phyloP scores from a whole-genome alignment of 2,329 filamentous ascomycete species.

The Chalaropsis ovoidea region DNA sequence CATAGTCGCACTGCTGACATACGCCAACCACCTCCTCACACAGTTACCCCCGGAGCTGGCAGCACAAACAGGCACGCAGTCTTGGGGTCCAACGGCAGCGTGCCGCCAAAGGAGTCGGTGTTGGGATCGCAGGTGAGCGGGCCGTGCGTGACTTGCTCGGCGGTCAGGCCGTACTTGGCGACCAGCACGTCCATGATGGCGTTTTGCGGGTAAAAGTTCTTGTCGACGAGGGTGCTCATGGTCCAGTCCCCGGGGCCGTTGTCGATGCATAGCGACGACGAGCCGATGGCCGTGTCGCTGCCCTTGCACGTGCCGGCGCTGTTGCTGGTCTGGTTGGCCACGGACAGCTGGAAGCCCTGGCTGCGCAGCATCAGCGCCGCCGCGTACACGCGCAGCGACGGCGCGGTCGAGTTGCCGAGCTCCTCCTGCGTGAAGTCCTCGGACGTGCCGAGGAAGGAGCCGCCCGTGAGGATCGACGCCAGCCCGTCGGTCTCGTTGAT shows the following conservation, averaged over 20 bases:
- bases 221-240: constrained; percentile 20
- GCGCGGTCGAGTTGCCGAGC: constrained; percentile 15
- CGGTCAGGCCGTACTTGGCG: constrained; percentile 24
- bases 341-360: constrained; percentile 22
- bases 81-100: constrained; percentile 17
- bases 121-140: constrained; percentile 21
- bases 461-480: constrained; percentile 16
- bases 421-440: constrained; percentile 26
- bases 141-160: constrained; percentile 19
- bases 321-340: constrained; percentile 14
- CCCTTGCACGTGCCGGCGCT: constrained; percentile 11
- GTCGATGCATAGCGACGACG: constrained; percentile 17
- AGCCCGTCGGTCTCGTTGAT: constrained; percentile 24
- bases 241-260: constrained; percentile 14
- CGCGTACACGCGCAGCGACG: constrained; percentile 20
- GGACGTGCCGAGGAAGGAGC: constrained; percentile 25
- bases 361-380: constrained; percentile 24
- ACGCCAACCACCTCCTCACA: neutral
- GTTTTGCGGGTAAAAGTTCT: constrained; percentile 19
- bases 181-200: constrained; percentile 21
- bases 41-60: constrained; percentile 13
- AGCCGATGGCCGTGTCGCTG: constrained; percentile 15
- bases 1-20: neutral
- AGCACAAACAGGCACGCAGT: constrained; percentile 20
- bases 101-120: constrained; percentile 14